These are phyloP conservation scores for Corchorus olitorius DNA, from an alignment of 345 rosid species.

Conservation along the genomic window DNA sequence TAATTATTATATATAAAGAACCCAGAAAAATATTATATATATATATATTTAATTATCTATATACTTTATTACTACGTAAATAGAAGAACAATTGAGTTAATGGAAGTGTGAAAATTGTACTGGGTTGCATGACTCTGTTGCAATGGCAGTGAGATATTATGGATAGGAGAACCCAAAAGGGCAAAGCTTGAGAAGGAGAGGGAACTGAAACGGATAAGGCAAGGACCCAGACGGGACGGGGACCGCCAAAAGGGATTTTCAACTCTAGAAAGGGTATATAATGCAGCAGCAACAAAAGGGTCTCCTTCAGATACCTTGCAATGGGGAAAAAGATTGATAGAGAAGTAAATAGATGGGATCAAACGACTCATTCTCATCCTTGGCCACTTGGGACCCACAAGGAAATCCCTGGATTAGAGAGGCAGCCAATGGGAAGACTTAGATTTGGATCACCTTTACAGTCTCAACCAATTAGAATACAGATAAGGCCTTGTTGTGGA, in stretches of 20 bases:
- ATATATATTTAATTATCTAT: too few relatives aligned
- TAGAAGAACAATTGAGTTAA: not conserved
- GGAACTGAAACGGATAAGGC: not conserved
- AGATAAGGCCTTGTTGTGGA: slow-evolving; percentile 69
- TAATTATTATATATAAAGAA: too few relatives aligned
- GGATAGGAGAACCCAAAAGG: not conserved
- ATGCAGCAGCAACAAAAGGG: not conserved
- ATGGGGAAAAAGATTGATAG: not conserved
- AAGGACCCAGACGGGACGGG: not conserved
- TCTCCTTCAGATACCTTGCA: not conserved
- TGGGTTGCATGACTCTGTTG: not conserved
- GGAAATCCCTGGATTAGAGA: slow-evolving; percentile 59
- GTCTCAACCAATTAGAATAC: slow-evolving; percentile 50
- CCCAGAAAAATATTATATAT: too few relatives aligned
- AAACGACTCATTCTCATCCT: slow-evolving; percentile 15
- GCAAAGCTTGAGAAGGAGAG: not conserved
- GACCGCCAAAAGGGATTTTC: not conserved
- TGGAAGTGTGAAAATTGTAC: not conserved
- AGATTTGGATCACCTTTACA: slow-evolving; percentile 47
- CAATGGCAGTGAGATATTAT: not conserved
- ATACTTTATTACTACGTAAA: not conserved
- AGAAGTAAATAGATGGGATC: slow-evolving; percentile 1
- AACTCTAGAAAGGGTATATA: not conserved
- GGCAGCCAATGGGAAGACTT: slow-evolving; percentile 50
- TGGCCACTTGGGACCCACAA: slow-evolving; percentile 14